These are phyloP conservation scores for Pseudocercospora musae DNA, from an alignment of 2,329 filamentous ascomycete genomes.

Conservation along the genomic window DNA sequence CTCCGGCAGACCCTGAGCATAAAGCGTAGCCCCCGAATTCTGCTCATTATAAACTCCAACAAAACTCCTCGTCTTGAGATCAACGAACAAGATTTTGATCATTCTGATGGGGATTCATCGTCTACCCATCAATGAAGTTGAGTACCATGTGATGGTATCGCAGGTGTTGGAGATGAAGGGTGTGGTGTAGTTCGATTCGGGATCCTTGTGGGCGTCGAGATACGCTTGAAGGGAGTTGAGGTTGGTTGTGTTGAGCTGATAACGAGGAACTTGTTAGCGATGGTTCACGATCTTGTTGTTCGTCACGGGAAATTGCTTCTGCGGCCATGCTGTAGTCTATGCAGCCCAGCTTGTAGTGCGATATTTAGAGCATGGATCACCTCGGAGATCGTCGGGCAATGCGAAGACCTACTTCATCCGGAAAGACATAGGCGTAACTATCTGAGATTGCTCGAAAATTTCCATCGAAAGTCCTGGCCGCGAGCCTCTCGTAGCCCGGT, in stretches of 20 bases:
- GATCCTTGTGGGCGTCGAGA: neutral
- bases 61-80: neutral
- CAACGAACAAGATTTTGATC: neutral
- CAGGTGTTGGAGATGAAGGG: constrained; percentile 1
- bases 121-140: neutral
- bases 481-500: neutral
- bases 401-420: neutral
- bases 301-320: no score
- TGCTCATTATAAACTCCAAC: constrained; percentile 1
- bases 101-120: neutral
- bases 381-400: neutral
- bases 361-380: no score
- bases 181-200: neutral
- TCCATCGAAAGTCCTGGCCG: neutral
- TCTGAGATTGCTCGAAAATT: neutral
- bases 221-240: neutral
- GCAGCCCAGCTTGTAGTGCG: no score
- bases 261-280: neutral
- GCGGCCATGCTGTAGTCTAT: no score
- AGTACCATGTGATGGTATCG: constrained; percentile 1
- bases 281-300: no score
- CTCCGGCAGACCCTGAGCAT: neutral
- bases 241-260: neutral
- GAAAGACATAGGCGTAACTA: neutral
- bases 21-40: constrained; percentile 1